Conservation (phyloP, 495 filamentous ascomycete genomes). For the Hypoxylon rickii region DNA sequence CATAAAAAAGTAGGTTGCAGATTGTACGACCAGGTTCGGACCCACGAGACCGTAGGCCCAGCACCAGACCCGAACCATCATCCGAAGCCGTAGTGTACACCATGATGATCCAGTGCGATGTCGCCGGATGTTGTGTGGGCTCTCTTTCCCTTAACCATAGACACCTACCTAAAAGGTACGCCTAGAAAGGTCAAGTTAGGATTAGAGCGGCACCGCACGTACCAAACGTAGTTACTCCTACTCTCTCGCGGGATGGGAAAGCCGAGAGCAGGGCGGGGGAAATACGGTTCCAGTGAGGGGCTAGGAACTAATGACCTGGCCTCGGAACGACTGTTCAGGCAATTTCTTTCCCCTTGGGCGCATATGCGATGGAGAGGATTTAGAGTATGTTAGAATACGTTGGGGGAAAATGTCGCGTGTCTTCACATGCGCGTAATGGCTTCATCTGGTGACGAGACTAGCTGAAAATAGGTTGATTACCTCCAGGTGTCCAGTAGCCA, state of each 20-base stretch:
- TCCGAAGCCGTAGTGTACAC: no score
- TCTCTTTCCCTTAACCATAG: constrained; percentile 10
- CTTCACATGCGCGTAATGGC: constrained; percentile 22
- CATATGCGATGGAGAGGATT: not conserved
- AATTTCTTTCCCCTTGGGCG: not conserved
- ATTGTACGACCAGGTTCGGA: not conserved
- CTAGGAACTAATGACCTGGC: constrained; percentile 7
- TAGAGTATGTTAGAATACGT: not conserved
- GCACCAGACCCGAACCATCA: constrained; percentile 2
- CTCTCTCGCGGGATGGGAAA: constrained; percentile 24
- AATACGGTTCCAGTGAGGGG: constrained; percentile 20
- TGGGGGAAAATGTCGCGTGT: constrained; percentile 13
- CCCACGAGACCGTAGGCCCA: constrained; percentile 3
- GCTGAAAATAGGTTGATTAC: constrained; percentile 10
- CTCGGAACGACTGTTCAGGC: constrained; percentile 25
- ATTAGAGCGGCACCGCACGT: constrained; percentile 11
- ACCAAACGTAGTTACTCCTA: constrained; percentile 5
- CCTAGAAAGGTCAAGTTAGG: not conserved
- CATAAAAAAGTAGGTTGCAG: not conserved
- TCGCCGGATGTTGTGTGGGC: constrained; percentile 17
- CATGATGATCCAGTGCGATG: constrained; percentile 15
- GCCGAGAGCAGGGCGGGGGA: constrained; percentile 22
- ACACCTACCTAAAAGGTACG: no score
- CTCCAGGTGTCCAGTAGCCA: not conserved
- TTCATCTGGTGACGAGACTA: constrained; percentile 2